Evolutionary conservation across 2,329 filamentous ascomycete species (phyloP).

Genomic region (Botrytis paeoniae): DNA sequence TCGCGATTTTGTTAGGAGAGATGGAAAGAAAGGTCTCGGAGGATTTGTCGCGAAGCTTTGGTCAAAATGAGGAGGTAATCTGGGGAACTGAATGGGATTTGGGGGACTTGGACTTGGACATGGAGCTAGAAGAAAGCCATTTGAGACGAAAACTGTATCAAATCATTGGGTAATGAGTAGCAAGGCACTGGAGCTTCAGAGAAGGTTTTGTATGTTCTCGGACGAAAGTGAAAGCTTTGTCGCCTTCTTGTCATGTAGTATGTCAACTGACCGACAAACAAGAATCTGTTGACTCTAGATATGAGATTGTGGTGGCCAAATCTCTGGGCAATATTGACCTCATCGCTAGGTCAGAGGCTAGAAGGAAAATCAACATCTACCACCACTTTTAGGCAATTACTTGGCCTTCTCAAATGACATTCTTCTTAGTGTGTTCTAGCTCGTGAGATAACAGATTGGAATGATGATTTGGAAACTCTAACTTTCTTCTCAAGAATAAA

Average conservation of each 20-base stretch:
- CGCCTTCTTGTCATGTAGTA: not conserved
- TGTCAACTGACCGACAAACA: conserved; percentile 3
- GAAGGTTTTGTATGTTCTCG: not conserved
- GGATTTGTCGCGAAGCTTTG: conserved; percentile 10
- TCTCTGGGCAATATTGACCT: not conserved
- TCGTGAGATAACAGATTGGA: not conserved
- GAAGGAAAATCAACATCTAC: not conserved
- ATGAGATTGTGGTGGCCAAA: not conserved
- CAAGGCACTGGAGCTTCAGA: not conserved
- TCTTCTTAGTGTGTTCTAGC: conserved; percentile 9
- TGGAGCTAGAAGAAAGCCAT: not conserved
- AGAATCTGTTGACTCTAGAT: not conserved
- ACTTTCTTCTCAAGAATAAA: not conserved
- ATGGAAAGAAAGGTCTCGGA: not conserved
- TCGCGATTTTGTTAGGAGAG: not conserved
- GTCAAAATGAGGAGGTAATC: conserved; percentile 2
- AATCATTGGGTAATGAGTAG: not conserved
- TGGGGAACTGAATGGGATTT: not conserved
- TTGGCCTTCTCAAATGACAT: not conserved
- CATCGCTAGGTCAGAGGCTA: not conserved
- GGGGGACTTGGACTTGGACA: not conserved
- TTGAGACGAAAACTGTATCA: not conserved
- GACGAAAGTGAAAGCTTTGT: not conserved
- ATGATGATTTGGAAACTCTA: not conserved
- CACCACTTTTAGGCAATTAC: not conserved